phyloP scores from a whole-genome alignment of 2,329 filamentous ascomycete species.

The Stagonosporopsis chrysanthemi region DNA sequence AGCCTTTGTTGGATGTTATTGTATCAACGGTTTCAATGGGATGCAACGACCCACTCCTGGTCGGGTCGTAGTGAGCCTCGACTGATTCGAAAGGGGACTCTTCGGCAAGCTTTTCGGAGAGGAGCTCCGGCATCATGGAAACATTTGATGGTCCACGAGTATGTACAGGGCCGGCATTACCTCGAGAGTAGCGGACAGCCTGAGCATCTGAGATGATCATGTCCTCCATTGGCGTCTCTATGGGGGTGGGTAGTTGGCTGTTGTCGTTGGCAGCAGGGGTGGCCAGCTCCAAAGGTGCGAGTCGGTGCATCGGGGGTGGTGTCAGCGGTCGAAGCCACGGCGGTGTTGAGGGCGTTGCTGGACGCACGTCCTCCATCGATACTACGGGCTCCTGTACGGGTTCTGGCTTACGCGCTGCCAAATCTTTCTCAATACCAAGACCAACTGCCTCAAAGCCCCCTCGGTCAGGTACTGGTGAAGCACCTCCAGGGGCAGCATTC shows the following conservation, averaged over 20 bases:
- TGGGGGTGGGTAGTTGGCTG: conserved; percentile 45
- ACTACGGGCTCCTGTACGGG: conserved; percentile 54
- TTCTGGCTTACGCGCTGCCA: conserved; percentile 55
- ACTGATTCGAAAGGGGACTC: conserved; percentile 54
- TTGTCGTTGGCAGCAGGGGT: conserved; percentile 31
- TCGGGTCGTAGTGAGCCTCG: conserved; percentile 40
- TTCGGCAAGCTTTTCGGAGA: conserved; percentile 51
- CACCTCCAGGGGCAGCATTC: conserved; percentile 64
- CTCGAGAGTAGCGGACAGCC: conserved; percentile 57
- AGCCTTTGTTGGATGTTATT: conserved; percentile 34
- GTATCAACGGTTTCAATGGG: conserved; percentile 44
- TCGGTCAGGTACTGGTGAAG: conserved; percentile 64
- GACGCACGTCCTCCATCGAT: conserved; percentile 59
- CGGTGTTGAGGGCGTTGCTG: conserved; percentile 48
- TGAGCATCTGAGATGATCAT: conserved; percentile 59
- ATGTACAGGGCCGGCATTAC: conserved; percentile 57
- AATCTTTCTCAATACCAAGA: conserved; percentile 65
- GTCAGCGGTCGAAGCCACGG: conserved; percentile 49
- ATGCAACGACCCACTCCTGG: conserved; percentile 44
- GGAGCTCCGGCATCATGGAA: conserved; percentile 61
- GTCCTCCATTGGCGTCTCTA: conserved; percentile 55
- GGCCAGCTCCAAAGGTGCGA: conserved; percentile 25
- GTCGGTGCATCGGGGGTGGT: conserved; percentile 32
- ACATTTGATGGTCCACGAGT: conserved; percentile 59
- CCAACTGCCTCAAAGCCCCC: conserved; percentile 56